These are phyloP conservation scores for Microbotryomycetes sp. DNA, from an alignment of 1,284 basidiomycete species.

Conservation along the genomic window DNA sequence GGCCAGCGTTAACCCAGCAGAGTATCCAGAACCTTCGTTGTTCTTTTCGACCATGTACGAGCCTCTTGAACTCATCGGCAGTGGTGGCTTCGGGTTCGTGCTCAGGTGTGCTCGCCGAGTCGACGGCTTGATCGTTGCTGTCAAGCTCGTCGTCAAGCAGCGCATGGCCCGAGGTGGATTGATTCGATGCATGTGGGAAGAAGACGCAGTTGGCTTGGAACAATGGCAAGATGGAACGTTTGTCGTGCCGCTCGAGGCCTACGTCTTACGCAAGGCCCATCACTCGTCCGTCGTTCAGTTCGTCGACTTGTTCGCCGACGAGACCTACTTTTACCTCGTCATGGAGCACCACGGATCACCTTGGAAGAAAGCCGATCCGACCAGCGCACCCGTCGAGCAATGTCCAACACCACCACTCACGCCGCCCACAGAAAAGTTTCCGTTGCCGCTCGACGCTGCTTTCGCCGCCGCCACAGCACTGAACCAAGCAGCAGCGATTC, in stretches of 20 bases:
- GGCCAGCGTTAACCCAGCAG: background rate
- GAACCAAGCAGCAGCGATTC: no score
- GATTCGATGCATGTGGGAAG: conserved; percentile 30
- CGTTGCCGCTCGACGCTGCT: background rate
- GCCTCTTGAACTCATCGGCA: conserved; percentile 65
- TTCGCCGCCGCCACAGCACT: background rate
- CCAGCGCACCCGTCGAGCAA: conserved; percentile 8
- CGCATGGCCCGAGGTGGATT: conserved; percentile 6
- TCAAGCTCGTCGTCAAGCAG: conserved; percentile 78
- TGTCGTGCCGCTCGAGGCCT: conserved; percentile 67
- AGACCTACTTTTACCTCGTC: conserved; percentile 74
- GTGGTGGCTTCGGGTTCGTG: conserved; percentile 86
- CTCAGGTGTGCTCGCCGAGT: conserved; percentile 36
- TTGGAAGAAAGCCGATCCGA: conserved; percentile 50
- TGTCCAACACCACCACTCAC: conserved; percentile 8
- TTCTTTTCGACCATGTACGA: conserved; percentile 59
- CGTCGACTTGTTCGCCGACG: conserved; percentile 73
- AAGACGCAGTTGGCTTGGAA: conserved; percentile 37
- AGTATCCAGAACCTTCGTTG: background rate
- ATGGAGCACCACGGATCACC: conserved; percentile 86
- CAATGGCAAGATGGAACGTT: conserved; percentile 32
- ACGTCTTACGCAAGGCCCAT: conserved; percentile 64
- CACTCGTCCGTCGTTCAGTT: conserved; percentile 76
- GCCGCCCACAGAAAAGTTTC: background rate
- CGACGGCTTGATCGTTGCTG: conserved; percentile 63